Evolutionary conservation across 2,329 filamentous ascomycete genomes (phyloP).

Genomic region (Fusarium mangiferae): DNA sequence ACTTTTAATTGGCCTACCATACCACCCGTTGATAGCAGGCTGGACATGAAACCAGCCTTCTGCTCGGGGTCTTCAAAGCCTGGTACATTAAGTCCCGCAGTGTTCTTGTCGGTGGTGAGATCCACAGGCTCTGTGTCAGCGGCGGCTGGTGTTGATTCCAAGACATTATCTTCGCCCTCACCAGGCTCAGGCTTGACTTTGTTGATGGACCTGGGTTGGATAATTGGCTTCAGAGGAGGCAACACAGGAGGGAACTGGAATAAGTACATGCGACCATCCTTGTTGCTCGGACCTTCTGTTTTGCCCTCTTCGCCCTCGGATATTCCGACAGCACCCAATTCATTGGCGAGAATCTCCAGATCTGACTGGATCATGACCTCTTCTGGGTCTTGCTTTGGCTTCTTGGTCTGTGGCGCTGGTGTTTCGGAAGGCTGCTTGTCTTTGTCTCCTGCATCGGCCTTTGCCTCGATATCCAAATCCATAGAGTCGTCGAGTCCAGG

Average conservation of each 20-base stretch:
- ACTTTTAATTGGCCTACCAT: conserved; percentile 69
- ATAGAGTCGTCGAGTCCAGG: conserved; percentile 55
- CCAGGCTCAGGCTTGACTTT: conserved; percentile 57
- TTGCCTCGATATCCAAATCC: conserved; percentile 52
- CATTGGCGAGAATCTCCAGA: conserved; percentile 55
- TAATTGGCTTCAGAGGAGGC: conserved; percentile 59
- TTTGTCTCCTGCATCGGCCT: conserved; percentile 37
- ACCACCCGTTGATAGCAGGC: conserved; percentile 62
- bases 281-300: conserved; percentile 48
- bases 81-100: conserved; percentile 18
- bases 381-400: conserved; percentile 51
- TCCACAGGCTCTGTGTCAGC: conserved; percentile 50
- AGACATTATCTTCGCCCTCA: conserved; percentile 52
- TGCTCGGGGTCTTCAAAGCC: conserved; percentile 48
- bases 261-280: conserved; percentile 69
- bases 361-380: conserved; percentile 53
- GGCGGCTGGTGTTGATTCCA: conserved; percentile 46
- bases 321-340: conserved; percentile 53
- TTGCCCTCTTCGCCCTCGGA: conserved; percentile 41
- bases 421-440: conserved; percentile 39
- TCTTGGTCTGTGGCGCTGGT: conserved; percentile 43
- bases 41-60: conserved; percentile 50
- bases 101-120: conserved; percentile 53
- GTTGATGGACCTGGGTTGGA: conserved; percentile 37
- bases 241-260: conserved; percentile 73